Conservation (phyloP, 208 protist species). For the Leishmania aethiopica region DNA sequence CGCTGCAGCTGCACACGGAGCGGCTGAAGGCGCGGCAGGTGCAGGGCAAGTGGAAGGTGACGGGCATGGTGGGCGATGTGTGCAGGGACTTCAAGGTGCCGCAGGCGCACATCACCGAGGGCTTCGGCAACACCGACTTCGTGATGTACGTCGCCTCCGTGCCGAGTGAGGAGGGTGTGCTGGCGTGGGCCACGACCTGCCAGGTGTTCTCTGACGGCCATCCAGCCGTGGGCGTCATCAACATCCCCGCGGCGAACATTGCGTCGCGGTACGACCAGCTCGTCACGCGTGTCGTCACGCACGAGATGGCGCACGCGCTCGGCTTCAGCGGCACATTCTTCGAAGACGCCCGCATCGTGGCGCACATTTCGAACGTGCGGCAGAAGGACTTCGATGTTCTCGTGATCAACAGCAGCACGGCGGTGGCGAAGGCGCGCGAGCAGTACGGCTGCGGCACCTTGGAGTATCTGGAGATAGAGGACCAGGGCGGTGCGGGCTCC, state of each 20-base stretch:
- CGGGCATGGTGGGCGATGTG: not conserved
- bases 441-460: too few species aligned
- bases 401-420: too few species aligned
- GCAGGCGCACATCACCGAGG: conserved; percentile 29
- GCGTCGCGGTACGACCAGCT: not conserved
- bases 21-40: conserved; percentile 47
- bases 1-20: conserved; percentile 55
- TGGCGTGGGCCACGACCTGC: conserved; percentile 60
- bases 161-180: conserved; percentile 7
- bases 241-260: conserved; percentile 50
- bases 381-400: too few species aligned
- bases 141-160: conserved; percentile 68
- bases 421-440: too few species aligned
- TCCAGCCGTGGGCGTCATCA: conserved; percentile 49
- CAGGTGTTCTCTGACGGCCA: conserved; percentile 14
- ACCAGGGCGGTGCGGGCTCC: too few species aligned
- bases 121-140: conserved; percentile 56
- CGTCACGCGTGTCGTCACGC: too few species aligned
- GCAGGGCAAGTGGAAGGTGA: conserved; percentile 20
- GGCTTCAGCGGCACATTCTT: too few species aligned
- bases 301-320: too few species aligned
- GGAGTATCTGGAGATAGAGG: too few species aligned
- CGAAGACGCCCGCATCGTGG: too few species aligned
- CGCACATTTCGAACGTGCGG: too few species aligned
- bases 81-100: conserved; percentile 19